Evolutionary conservation across 805 yeast species (phyloP), one percentile per base, ranked within the genome.

Genomic region (Kuraishia floccosa): DNA sequence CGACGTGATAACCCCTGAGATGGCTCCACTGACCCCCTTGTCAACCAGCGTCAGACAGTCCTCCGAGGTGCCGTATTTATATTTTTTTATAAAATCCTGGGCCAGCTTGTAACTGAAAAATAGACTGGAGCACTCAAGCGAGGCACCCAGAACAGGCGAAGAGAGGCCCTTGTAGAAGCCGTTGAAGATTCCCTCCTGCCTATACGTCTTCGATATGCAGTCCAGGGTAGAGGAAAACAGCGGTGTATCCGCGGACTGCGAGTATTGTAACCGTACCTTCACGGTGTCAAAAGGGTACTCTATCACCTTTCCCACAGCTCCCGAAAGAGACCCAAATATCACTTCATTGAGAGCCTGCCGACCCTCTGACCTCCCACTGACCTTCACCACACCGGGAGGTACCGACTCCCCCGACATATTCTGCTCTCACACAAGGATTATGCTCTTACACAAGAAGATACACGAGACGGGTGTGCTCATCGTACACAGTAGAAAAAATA

Each of bases 251-350:
- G 73, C 58, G 6, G 86, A 78, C 46, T 83, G 91, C 1, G 85
- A 71, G 33, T 53, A 56, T 47, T 80, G 89, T 19, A 89, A 61
- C 35, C 96, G 64, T 3, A 87, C 97, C 53, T 87, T 87, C 27
- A 86, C 68, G 0, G 96, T 89, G 46, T 87, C 97, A 41, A 87
- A 85, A 0, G 97, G 97, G 44, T 76, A 87, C 52, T 87, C 97
- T 10, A 87, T 69, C 19, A 80, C 43, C 49, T 87, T 89, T 2
- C 94, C 96, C 4, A 74, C 52, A 33, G 84, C 78, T 11, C 97
- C 97, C 1, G 96, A 71, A 1, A 68, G 42, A 7, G 31, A 30
- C 9, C 31, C 31, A 16, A 30, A 30, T 8, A 30, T 10, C 5
- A 30, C 13, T 15, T 30, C 31, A 14, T 30, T 30, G 13, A 30